Evolutionary conservation across 1,284 basidiomycete genomes (phyloP), one percentile per base, ranked within the genome.

Genomic region (Anthracocystis walkeri): DNA sequence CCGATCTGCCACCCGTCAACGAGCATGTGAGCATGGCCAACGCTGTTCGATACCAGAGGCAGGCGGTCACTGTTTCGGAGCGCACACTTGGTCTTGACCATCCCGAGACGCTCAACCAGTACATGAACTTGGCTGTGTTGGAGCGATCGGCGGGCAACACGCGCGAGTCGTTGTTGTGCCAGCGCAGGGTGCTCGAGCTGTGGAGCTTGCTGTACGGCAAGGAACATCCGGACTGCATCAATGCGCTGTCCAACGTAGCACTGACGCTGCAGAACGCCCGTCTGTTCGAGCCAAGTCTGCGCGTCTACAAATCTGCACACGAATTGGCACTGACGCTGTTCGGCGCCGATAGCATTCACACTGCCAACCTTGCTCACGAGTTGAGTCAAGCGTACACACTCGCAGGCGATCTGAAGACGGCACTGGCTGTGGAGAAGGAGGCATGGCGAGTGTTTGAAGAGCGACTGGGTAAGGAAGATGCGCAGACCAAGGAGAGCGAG

Each of bases 101-200:
- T 70, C 85, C 86, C 49, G 88, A 89, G 73, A 89, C 89, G 11
- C 85, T 88, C 38, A 85, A 86, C 48, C 88, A 88, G 82, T 89
- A 89, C 86, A 87, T 87, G 81, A 88, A 89, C 77, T 82, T 90
- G n/a, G 88, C 88, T 12, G 87, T 89, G 79, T 82, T 89, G 55
- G 87, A 88, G 77, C 88, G 65, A 85, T 87, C 79, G 79, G 87
- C 63, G 84, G 88, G 78, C 58, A 80, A 84, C 62, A 63, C 70
- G 11, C 81, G 86, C 46, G 83, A 86, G 33, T 85, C 87, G 53
- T 82, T 89, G 65, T 84, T 86, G 44, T 87, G 87, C 77, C 87
- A 88, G 79, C 86, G 87, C 57, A 88, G 89, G 69, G 86, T 88
- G 41, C 76, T 89, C 44, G 82, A 86, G 55, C 85, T 89, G 33